phyloP scores from a whole-genome alignment of 352 stramenopile species.

The Albugo laibachii region DNA sequence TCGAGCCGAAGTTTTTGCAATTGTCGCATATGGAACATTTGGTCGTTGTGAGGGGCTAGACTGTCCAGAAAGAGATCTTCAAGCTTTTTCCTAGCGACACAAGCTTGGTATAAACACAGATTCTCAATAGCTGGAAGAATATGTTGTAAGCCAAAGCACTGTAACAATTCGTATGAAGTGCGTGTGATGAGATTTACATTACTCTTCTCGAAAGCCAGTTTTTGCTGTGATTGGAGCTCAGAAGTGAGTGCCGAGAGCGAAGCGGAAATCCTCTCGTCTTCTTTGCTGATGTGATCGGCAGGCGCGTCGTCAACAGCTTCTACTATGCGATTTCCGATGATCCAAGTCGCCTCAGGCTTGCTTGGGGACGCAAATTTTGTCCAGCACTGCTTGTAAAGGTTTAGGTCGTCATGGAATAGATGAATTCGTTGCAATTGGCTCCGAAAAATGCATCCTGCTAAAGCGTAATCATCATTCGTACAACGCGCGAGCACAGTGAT shows the following conservation, averaged over 20 bases:
- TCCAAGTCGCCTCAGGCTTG: not conserved
- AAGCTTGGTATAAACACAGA: slow-evolving; percentile 45
- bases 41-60: slow-evolving; percentile 15
- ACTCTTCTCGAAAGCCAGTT: slow-evolving; percentile 26
- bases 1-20: slow-evolving; percentile 12
- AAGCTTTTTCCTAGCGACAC: slow-evolving; percentile 14
- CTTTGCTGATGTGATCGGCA: not conserved
- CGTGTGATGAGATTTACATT: slow-evolving; percentile 14
- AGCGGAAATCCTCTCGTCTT: slow-evolving; percentile 10
- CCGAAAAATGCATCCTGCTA: too few species aligned
- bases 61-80: slow-evolving; percentile 16
- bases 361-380: slow-evolving; percentile 1
- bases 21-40: slow-evolving; percentile 27
- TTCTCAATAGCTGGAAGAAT: slow-evolving; percentile 25
- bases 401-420: too few species aligned
- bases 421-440: too few species aligned
- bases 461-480: slow-evolving; percentile 1
- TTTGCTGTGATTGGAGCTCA: slow-evolving; percentile 15
- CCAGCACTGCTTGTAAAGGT: not conserved
- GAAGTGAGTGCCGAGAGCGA: slow-evolving; percentile 5
- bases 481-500: slow-evolving; percentile 5
- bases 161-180: slow-evolving; percentile 33
- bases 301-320: not conserved
- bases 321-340: slow-evolving; percentile 1
- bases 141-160: slow-evolving; percentile 24